These are phyloP conservation scores for Chondrostereum purpureum DNA, from an alignment of 1,284 basidiomycete genomes.

Conservation along the genomic window DNA sequence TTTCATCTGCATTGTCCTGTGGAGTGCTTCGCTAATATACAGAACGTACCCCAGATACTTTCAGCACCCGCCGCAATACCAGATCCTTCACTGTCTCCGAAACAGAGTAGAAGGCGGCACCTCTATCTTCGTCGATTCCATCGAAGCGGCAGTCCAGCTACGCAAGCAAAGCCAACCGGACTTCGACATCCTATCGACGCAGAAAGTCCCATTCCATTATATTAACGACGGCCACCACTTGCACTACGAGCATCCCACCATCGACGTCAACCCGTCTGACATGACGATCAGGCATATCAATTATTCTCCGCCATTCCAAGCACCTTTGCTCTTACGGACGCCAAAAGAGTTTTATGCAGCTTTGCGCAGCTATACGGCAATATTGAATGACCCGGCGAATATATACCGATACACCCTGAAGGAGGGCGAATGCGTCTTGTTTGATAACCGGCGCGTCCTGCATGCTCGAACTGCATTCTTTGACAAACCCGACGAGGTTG, in stretches of 20 bases:
- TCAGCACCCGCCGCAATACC: slow-evolving; percentile 84
- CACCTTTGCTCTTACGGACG: slow-evolving; percentile 54
- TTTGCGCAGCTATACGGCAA: slow-evolving; percentile 53
- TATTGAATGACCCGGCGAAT: slow-evolving; percentile 52
- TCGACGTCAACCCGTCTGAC: slow-evolving; percentile 46
- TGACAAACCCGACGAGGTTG: slow-evolving; percentile 26
- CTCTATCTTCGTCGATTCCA: slow-evolving; percentile 86
- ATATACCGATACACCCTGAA: slow-evolving; percentile 64
- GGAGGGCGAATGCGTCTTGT: slow-evolving; percentile 86
- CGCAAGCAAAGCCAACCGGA: slow-evolving; percentile 40
- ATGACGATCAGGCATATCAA: slow-evolving; percentile 63
- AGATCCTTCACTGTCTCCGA: slow-evolving; percentile 84
- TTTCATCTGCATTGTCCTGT: slow-evolving; percentile 11
- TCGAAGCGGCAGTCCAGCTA: slow-evolving; percentile 62
- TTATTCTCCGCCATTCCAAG: slow-evolving; percentile 96
- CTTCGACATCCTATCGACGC: slow-evolving; percentile 57
- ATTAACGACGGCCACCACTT: slow-evolving; percentile 87
- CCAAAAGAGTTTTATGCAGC: slow-evolving; percentile 60
- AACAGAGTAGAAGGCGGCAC: slow-evolving; percentile 81
- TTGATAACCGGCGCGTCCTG: slow-evolving; percentile 90
- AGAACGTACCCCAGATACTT: slow-evolving; percentile 65
- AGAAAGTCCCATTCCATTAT: slow-evolving; percentile 83
- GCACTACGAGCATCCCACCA: slow-evolving; percentile 73
- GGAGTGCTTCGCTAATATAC: background rate
- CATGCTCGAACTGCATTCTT: slow-evolving; percentile 83